Conservation (phyloP, 106 monocot species). For the Chionographis japonica region DNA sequence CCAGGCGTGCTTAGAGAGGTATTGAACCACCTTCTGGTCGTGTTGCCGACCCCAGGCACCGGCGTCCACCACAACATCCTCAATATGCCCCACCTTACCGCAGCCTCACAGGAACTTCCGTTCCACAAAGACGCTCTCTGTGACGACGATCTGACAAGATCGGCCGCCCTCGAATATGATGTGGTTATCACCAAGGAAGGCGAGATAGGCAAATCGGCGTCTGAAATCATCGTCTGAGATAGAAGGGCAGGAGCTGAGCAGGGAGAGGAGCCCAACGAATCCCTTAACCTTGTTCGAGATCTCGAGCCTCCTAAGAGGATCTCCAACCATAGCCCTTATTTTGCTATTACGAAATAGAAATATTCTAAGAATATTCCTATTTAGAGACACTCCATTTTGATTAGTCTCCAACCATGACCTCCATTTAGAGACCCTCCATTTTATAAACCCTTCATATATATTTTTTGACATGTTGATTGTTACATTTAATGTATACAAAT, state of each 20-base stretch:
- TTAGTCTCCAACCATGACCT: too few relatives aligned
- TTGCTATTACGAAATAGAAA: too few relatives aligned
- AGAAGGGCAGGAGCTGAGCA: slow-evolving; percentile 14
- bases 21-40: slow-evolving; percentile 22
- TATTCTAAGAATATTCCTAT: too few relatives aligned
- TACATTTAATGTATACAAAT: too few relatives aligned
- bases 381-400: too few relatives aligned
- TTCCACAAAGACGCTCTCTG: slow-evolving; percentile 33
- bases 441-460: too few relatives aligned
- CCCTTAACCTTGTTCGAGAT: slow-evolving; percentile 22
- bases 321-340: too few relatives aligned
- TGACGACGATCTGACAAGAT: slow-evolving; percentile 18
- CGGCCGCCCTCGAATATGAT: slow-evolving; percentile 16
- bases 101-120: slow-evolving; percentile 33
- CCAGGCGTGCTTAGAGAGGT: slow-evolving; percentile 39
- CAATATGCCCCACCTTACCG: slow-evolving; percentile 34
- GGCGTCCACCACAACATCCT: slow-evolving; percentile 49
- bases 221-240: slow-evolving; percentile 24
- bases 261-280: slow-evolving; percentile 32
- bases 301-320: slow-evolving; percentile 30
- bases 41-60: slow-evolving; percentile 12
- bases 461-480: too few relatives aligned
- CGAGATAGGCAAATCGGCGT: slow-evolving; percentile 18
- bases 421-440: too few relatives aligned
- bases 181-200: slow-evolving; percentile 23